These are phyloP conservation scores for Paraurostyla sp. DNA, from an alignment of 73 alveolate genomes.

Conservation along the genomic window DNA sequence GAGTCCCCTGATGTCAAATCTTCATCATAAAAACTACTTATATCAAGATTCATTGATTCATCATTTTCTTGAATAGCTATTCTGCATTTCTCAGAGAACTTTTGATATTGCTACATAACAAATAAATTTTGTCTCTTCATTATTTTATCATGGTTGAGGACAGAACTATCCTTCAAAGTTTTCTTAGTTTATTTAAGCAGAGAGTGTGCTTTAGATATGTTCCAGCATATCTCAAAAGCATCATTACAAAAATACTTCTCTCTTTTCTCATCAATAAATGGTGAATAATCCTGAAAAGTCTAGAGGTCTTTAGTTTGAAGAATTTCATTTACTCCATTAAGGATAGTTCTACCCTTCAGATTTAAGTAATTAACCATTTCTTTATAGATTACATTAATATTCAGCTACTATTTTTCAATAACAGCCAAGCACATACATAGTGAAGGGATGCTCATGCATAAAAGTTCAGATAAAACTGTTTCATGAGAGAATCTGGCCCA, in stretches of 20 bases:
- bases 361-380: constrained; percentile 23
- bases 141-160: constrained; percentile 11
- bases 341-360: constrained; percentile 16
- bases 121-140: constrained; percentile 8
- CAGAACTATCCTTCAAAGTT: constrained; percentile 18
- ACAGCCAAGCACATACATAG: constrained; percentile 26
- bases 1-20: constrained; percentile 16
- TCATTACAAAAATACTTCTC: constrained; percentile 24
- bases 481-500: constrained; percentile 57
- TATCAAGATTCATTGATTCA: neutral
- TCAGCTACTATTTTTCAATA: constrained; percentile 11
- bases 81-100: neutral
- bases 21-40: neutral
- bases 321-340: neutral
- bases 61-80: too few relatives aligned
- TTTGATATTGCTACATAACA: neutral
- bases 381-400: neutral
- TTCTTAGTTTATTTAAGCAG: constrained; percentile 2
- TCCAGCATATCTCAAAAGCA: constrained; percentile 63
- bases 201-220: neutral
- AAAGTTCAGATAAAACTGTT: constrained; percentile 36
- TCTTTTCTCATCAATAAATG: constrained; percentile 1
- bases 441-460: constrained; percentile 48
- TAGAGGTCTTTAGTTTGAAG: neutral
- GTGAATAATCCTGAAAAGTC: neutral